These are phyloP conservation scores for Fusarium albidum DNA, from an alignment of 2,329 filamentous ascomycete genomes.

Conservation along the genomic window DNA sequence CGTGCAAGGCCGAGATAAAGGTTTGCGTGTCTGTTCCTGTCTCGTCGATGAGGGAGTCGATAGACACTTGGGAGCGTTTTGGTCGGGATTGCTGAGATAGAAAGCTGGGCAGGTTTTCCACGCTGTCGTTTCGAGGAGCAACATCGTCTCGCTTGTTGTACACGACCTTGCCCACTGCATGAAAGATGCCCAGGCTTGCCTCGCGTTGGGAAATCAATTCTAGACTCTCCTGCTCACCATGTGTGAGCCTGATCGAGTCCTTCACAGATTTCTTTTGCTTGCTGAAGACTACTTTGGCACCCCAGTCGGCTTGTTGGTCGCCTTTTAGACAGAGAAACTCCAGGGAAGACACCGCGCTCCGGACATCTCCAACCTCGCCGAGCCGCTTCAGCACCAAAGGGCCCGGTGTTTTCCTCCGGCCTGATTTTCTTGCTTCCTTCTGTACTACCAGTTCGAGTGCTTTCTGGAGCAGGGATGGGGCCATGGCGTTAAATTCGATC, in stretches of 20 bases:
- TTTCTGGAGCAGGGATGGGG: slow-evolving; percentile 84
- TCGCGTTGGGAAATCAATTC: slow-evolving; percentile 87
- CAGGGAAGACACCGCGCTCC: slow-evolving; percentile 89
- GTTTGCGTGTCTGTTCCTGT: slow-evolving; percentile 91
- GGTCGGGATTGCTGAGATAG: slow-evolving; percentile 65
- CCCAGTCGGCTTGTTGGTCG: slow-evolving; percentile 77
- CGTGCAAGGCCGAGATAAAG: slow-evolving; percentile 88
- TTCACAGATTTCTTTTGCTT: slow-evolving; percentile 71
- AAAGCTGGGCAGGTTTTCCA: slow-evolving; percentile 67
- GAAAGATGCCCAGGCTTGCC: slow-evolving; percentile 91
- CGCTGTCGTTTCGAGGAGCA: slow-evolving; percentile 49
- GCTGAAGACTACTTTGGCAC: slow-evolving; percentile 74
- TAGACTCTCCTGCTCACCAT: slow-evolving; percentile 80
- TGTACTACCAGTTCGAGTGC: slow-evolving; percentile 82
- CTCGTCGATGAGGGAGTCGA: slow-evolving; percentile 87
- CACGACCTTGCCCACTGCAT: slow-evolving; percentile 93
- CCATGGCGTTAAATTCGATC: slow-evolving; percentile 94
- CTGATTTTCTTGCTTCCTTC: slow-evolving; percentile 85
- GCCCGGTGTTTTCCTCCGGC: slow-evolving; percentile 77
- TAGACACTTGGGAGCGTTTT: slow-evolving; percentile 69
- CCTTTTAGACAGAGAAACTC: slow-evolving; percentile 91
- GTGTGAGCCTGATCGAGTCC: slow-evolving; percentile 69
- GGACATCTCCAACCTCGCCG: slow-evolving; percentile 88
- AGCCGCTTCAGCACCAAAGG: slow-evolving; percentile 80
- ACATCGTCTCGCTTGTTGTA: slow-evolving; percentile 87